Conservation (phyloP, 2,329 filamentous ascomycete species). For the Penicillium paneum region DNA sequence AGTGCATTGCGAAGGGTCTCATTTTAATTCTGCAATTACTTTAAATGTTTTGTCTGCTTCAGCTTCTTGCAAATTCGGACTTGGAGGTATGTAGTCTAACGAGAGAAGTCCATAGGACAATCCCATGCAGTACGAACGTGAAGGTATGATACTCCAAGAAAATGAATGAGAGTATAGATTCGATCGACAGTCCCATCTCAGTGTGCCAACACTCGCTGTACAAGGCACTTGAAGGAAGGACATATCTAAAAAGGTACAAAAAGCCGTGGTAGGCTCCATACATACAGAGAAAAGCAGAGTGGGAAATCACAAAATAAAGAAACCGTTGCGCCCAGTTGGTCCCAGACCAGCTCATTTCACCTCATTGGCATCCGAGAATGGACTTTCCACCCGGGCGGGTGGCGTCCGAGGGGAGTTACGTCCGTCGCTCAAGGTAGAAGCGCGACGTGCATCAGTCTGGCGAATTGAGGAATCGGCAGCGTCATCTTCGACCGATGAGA, state of each 20-base stretch:
- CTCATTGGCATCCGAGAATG: constrained; percentile 46
- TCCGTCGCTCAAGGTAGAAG: constrained; percentile 15
- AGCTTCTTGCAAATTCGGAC: too few species aligned
- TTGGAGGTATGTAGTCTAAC: too few species aligned
- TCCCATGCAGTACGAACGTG: not conserved
- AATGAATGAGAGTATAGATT: constrained; percentile 11
- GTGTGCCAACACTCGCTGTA: constrained; percentile 23
- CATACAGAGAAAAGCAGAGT: constrained; percentile 26
- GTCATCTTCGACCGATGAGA: constrained; percentile 32
- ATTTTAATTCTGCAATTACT: too few species aligned
- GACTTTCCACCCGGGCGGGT: constrained; percentile 37
- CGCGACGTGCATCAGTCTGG: constrained; percentile 5
- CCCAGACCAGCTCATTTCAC: constrained; percentile 30
- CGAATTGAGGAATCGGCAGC: constrained; percentile 1
- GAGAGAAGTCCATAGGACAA: not conserved
- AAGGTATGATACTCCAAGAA: not conserved
- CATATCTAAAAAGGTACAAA: constrained; percentile 15
- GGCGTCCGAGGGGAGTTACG: constrained; percentile 31
- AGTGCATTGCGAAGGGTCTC: not conserved
- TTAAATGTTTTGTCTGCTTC: too few species aligned
- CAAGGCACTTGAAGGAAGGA: constrained; percentile 16
- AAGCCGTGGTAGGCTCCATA: constrained; percentile 19
- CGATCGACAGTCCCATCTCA: constrained; percentile 13
- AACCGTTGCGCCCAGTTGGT: constrained; percentile 4
- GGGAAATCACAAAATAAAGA: constrained; percentile 10